phyloP scores from a whole-genome alignment of 2,329 filamentous ascomycete genomes.

The Setomelanomma holmii region DNA sequence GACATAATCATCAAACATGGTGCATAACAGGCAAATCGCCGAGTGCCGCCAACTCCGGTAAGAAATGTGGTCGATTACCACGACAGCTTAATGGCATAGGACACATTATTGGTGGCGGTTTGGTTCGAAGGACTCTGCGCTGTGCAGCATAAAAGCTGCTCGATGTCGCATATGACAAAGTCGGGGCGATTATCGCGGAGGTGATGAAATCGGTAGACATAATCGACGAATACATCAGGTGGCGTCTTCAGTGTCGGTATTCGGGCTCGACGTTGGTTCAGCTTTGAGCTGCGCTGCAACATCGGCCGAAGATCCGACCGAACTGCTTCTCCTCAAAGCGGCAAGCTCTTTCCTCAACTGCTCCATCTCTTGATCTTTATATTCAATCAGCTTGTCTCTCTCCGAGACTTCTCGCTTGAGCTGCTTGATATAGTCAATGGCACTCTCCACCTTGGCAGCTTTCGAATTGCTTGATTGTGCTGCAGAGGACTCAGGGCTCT shows the following conservation, averaged over 20 bases:
- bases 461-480: constrained; percentile 69
- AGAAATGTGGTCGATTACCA: neutral
- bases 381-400: constrained; percentile 68
- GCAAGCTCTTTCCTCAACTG: constrained; percentile 59
- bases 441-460: constrained; percentile 95
- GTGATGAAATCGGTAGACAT: too few relatives aligned
- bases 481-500: constrained; percentile 48
- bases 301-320: constrained; percentile 14
- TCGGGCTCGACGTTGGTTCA: constrained; percentile 20
- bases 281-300: constrained; percentile 16
- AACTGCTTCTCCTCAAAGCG: constrained; percentile 31
- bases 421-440: constrained; percentile 92
- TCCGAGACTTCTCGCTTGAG: constrained; percentile 76
- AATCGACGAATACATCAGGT: too few relatives aligned
- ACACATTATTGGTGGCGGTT: neutral
- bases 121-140: neutral
- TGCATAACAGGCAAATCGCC: constrained; percentile 3
- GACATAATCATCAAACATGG: constrained; percentile 6
- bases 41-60: constrained; percentile 3
- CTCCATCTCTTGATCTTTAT: constrained; percentile 68
- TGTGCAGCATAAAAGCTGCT: neutral
- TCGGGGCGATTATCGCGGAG: neutral
- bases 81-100: too few relatives aligned
- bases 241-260: constrained; percentile 13
- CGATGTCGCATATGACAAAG: neutral